A percentile compares a stretch with the other conserved stretches of the same genome.
phyloP scores from a whole-genome alignment of 83 land plant species.

The Picea abies region DNA sequence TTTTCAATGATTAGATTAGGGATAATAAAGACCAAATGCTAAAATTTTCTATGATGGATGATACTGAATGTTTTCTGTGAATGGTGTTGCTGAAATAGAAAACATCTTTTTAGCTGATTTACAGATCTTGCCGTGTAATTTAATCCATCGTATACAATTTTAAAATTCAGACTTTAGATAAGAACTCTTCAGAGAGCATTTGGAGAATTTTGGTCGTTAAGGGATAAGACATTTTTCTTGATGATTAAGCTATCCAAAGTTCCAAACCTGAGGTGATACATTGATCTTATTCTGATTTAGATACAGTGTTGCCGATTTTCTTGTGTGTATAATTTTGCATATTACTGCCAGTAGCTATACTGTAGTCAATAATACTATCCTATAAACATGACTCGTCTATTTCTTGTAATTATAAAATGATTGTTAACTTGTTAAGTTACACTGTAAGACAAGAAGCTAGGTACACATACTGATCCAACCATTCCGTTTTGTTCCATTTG shows the following conservation, averaged over 20 bases:
- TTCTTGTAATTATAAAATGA: too few relatives aligned
- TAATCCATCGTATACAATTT: slow-evolving; percentile 3
- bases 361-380: neutral
- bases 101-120: neutral
- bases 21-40: too few relatives aligned
- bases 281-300: neutral
- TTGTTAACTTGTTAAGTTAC: too few relatives aligned
- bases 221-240: neutral
- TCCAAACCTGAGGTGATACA: neutral
- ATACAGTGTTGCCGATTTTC: neutral
- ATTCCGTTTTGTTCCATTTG: neutral
- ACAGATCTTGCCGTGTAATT: too few relatives aligned
- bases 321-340: neutral
- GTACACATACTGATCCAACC: neutral
- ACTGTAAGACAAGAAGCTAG: too few relatives aligned
- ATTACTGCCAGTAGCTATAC: neutral
- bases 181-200: neutral
- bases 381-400: neutral
- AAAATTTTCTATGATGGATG: neutral
- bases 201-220: neutral
- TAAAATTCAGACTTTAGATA: neutral
- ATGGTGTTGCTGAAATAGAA: neutral
- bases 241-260: neutral
- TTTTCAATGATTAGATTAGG: too few relatives aligned
- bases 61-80: neutral